A percentile compares a stretch with the other conserved stretches of the same genome.
phyloP scores from a whole-genome alignment of 140 eudicot species.

The Oenanthe javanica region DNA sequence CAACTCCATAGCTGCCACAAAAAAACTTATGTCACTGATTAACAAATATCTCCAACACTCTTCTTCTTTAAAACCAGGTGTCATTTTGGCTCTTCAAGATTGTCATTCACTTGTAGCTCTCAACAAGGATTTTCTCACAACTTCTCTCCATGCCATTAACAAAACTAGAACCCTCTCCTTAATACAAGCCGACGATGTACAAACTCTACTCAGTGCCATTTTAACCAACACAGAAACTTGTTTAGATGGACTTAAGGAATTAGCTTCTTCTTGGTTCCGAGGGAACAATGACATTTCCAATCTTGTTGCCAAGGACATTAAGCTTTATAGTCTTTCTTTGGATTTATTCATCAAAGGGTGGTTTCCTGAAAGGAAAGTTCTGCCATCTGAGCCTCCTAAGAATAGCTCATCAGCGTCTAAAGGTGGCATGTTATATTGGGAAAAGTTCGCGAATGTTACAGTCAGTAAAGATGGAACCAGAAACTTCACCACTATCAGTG shows the following conservation, averaged over 20 bases:
- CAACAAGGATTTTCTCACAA: slow-evolving; percentile 1
- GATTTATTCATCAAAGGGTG: slow-evolving; percentile 60
- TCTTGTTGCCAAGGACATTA: slow-evolving; percentile 49
- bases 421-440: background rate
- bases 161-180: slow-evolving; percentile 31
- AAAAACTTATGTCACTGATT: slow-evolving; percentile 38
- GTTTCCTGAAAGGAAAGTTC: slow-evolving; percentile 34
- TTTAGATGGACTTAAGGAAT: slow-evolving; percentile 55
- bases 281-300: slow-evolving; percentile 39
- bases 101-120: slow-evolving; percentile 8
- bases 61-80: slow-evolving; percentile 36
- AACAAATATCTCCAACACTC: slow-evolving; percentile 40
- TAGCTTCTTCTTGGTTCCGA: slow-evolving; percentile 51
- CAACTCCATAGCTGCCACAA: slow-evolving; percentile 48
- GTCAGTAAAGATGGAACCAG: slow-evolving; percentile 59
- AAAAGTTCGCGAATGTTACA: slow-evolving; percentile 16
- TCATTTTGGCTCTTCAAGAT: slow-evolving; percentile 24
- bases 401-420: background rate
- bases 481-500: slow-evolving; percentile 40
- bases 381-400: slow-evolving; percentile 5
- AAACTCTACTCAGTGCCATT: slow-evolving; percentile 68
- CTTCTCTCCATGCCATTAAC: slow-evolving; percentile 19
- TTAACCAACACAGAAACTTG: slow-evolving; percentile 72
- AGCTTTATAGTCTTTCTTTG: slow-evolving; percentile 51
- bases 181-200: slow-evolving; percentile 38